These are phyloP conservation scores for Teratosphaeria viscida DNA, from an alignment of 2,329 filamentous ascomycete species.

Conservation along the genomic window DNA sequence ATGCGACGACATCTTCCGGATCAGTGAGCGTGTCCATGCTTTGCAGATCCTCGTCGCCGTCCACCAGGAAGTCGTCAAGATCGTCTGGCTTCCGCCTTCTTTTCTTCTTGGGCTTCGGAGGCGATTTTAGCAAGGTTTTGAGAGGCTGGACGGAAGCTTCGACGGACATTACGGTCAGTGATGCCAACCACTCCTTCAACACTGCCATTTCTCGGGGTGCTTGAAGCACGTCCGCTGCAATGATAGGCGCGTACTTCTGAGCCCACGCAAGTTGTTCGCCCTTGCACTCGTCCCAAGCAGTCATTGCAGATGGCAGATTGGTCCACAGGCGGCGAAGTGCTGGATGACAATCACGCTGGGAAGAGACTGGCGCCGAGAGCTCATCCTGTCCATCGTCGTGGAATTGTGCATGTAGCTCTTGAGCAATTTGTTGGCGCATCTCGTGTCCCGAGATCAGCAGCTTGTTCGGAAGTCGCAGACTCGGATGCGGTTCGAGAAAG, in stretches of 20 bases:
- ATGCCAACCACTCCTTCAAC: constrained; percentile 71
- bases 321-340: constrained; percentile 50
- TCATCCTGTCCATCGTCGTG: constrained; percentile 7
- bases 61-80: constrained; percentile 69
- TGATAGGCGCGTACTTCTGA: constrained; percentile 71
- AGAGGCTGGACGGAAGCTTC: constrained; percentile 45
- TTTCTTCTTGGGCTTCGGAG: constrained; percentile 45
- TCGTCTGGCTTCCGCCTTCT: constrained; percentile 53
- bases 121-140: constrained; percentile 7
- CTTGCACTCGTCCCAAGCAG: constrained; percentile 67
- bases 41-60: constrained; percentile 63
- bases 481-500: constrained; percentile 22
- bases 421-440: constrained; percentile 27
- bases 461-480: constrained; percentile 19
- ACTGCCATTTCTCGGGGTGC: constrained; percentile 56
- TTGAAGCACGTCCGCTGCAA: constrained; percentile 65
- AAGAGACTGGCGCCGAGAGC: constrained; percentile 5
- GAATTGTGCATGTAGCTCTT: constrained; percentile 18
- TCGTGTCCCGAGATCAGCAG: constrained; percentile 26
- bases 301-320: constrained; percentile 51
- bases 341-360: constrained; percentile 37
- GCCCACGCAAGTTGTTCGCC: constrained; percentile 68
- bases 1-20: constrained; percentile 34
- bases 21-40: constrained; percentile 60
- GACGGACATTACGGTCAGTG: constrained; percentile 65